A percentile compares a stretch with the other conserved stretches of the same genome.
These are phyloP conservation scores for Monosporascus sp. DNA, from an alignment of 2,329 filamentous ascomycete genomes.

Conservation along the genomic window DNA sequence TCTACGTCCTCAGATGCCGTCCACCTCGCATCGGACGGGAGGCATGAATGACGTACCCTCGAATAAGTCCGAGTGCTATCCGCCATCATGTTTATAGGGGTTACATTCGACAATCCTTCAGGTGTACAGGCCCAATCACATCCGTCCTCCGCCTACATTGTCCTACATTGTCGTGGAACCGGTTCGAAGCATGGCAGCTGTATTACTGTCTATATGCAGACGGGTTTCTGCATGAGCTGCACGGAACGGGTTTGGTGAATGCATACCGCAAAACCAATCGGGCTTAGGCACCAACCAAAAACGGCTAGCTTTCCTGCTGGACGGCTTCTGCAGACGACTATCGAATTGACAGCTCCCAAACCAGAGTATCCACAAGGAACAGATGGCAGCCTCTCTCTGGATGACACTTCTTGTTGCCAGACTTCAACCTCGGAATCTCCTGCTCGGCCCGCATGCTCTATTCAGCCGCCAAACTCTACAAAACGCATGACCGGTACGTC, in stretches of 20 bases:
- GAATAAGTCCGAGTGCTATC: neutral
- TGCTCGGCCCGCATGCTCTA: neutral
- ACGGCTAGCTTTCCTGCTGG: slow-evolving; percentile 14
- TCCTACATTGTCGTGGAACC: neutral
- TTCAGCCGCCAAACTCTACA: neutral
- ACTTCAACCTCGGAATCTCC: neutral
- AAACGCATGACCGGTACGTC: neutral
- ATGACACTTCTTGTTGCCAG: slow-evolving; percentile 18
- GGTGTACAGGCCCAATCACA: neutral
- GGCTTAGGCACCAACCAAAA: slow-evolving; percentile 13
- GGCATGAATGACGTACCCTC: neutral
- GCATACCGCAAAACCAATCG: slow-evolving; percentile 18
- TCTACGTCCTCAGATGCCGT: neutral
- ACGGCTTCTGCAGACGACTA: slow-evolving; percentile 27
- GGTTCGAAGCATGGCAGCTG: slow-evolving; percentile 5
- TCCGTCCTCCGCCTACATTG: neutral
- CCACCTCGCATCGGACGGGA: neutral
- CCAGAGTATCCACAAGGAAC: slow-evolving; percentile 32
- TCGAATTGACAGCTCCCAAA: slow-evolving; percentile 29
- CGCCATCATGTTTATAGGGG: neutral
- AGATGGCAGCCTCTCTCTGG: slow-evolving; percentile 45
- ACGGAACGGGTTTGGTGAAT: slow-evolving; percentile 13
- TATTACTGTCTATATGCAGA: slow-evolving; percentile 14
- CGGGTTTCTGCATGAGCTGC: slow-evolving; percentile 17
- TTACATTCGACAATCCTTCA: neutral